phyloP scores from a whole-genome alignment of 139 green algal genomes.

The Spirogloea muscicola region DNA sequence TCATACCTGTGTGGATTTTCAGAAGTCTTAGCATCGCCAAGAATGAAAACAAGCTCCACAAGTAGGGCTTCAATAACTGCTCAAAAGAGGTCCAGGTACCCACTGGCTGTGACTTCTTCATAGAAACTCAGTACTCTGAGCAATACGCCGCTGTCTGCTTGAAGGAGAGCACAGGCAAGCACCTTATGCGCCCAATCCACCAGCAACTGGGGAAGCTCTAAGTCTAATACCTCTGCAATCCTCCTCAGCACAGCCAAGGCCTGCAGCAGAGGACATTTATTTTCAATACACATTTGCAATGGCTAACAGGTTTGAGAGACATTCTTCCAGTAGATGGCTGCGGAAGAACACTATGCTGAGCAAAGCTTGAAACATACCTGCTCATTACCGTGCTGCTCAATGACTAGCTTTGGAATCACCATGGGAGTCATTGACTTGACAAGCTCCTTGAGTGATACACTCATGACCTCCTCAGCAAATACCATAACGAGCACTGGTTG shows the following conservation, averaged over 20 bases:
- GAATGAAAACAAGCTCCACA: slow-evolving; percentile 28
- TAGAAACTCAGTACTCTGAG: slow-evolving; percentile 31
- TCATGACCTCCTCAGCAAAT: slow-evolving; percentile 27
- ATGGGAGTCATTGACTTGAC: slow-evolving; percentile 16
- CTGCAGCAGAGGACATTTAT: slow-evolving; percentile 8
- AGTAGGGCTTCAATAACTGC: slow-evolving; percentile 29
- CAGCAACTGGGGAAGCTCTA: slow-evolving; percentile 29
- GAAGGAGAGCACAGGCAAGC: slow-evolving; percentile 17
- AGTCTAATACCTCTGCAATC: slow-evolving; percentile 10
- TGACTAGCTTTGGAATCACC: slow-evolving; percentile 32
- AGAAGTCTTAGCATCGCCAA: slow-evolving; percentile 11
- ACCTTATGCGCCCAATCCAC: slow-evolving; percentile 32
- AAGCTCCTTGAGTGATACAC: background rate
- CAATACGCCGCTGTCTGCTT: slow-evolving; percentile 10
- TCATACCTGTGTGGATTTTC: slow-evolving; percentile 2
- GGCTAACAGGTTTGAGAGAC: background rate
- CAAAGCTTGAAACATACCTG: slow-evolving; percentile 8
- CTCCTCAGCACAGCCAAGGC: slow-evolving; percentile 16
- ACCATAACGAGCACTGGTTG: slow-evolving; percentile 9
- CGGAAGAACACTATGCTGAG: background rate
- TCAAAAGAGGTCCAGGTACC: slow-evolving; percentile 5
- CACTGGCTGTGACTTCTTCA: slow-evolving; percentile 10
- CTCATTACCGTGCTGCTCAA: background rate
- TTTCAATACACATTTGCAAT: background rate
- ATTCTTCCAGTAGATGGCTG: background rate